These are phyloP conservation scores for Haplosporangium gracile DNA, from an alignment of 192 early-diverging fungal species.

Conservation along the genomic window DNA sequence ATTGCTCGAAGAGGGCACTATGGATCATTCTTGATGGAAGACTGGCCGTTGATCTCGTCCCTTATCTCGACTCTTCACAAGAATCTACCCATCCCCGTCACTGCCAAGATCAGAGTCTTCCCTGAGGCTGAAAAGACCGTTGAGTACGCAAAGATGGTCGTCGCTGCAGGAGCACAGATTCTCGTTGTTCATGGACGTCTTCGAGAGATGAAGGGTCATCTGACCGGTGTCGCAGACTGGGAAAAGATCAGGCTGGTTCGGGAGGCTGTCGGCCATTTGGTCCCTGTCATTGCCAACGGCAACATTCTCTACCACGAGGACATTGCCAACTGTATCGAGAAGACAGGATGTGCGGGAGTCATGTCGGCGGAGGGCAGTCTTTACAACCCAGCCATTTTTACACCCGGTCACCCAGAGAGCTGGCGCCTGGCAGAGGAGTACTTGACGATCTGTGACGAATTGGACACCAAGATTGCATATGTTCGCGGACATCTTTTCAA, in stretches of 20 bases:
- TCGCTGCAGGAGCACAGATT: constrained; percentile 91
- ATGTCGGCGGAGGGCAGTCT: constrained; percentile 93
- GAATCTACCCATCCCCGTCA: constrained; percentile 89
- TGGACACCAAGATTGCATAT: constrained; percentile 74
- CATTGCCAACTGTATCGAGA: constrained; percentile 81
- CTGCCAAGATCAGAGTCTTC: constrained; percentile 96
- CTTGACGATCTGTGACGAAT: constrained; percentile 80
- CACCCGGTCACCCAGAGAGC: constrained; percentile 66
- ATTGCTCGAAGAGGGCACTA: constrained; percentile 94
- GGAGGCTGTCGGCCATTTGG: constrained; percentile 71
- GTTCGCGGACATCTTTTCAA: constrained; percentile 96
- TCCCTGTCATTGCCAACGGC: constrained; percentile 99
- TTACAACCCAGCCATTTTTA: constrained; percentile 93
- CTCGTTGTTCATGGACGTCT: constrained; percentile 95
- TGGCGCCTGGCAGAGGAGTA: constrained; percentile 93
- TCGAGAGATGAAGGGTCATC: constrained; percentile 97
- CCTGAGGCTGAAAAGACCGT: constrained; percentile 92
- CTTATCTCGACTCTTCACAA: constrained; percentile 77
- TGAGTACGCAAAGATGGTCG: constrained; percentile 96
- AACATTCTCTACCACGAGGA: constrained; percentile 96
- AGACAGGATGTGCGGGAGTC: constrained; percentile 93
- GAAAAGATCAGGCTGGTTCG: constrained; percentile 89
- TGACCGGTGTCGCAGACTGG: constrained; percentile 98
- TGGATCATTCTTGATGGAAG: constrained; percentile 94
- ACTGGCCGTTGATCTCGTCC: constrained; percentile 83